These are phyloP conservation scores for Leishmania turanica DNA, from an alignment of 208 protist genomes.

Conservation along the genomic window DNA sequence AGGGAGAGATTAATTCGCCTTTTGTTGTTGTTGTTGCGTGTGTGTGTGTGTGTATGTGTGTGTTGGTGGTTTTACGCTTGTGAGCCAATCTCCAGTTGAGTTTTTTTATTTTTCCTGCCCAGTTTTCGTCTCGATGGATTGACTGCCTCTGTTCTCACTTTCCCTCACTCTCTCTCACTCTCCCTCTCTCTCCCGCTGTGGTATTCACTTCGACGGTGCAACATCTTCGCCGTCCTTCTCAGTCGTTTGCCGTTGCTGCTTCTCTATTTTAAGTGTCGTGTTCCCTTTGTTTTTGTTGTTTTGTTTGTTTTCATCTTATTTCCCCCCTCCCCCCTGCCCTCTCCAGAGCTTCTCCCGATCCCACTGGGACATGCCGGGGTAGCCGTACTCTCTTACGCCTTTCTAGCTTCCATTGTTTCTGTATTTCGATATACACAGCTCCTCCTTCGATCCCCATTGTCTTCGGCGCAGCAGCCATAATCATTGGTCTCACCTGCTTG, in stretches of 20 bases:
- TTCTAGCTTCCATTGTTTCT: background rate
- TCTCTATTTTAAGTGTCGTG: background rate
- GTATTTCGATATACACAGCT: background rate
- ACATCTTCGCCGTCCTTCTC: background rate
- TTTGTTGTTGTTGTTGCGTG: background rate
- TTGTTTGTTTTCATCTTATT: background rate
- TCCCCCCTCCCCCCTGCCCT: background rate
- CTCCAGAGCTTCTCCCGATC: background rate
- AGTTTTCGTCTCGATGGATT: background rate
- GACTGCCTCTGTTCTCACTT: background rate
- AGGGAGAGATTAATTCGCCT: background rate
- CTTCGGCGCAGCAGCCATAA: background rate
- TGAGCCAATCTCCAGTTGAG: too few relatives aligned
- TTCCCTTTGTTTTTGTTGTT: too few relatives aligned
- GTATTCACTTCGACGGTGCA: background rate
- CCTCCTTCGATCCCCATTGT: constrained; percentile 1
- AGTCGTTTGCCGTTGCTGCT: too few relatives aligned
- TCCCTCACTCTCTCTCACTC: background rate
- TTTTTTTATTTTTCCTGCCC: background rate
- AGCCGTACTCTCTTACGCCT: background rate
- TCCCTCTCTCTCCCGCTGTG: background rate
- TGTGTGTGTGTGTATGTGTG: constrained; percentile 12
- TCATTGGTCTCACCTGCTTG: constrained; percentile 1
- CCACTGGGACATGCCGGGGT: background rate
- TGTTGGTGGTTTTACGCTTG: too few relatives aligned